Conservation (phyloP, 148 eudicot genomes). For the Amaranthus cruentus region DNA sequence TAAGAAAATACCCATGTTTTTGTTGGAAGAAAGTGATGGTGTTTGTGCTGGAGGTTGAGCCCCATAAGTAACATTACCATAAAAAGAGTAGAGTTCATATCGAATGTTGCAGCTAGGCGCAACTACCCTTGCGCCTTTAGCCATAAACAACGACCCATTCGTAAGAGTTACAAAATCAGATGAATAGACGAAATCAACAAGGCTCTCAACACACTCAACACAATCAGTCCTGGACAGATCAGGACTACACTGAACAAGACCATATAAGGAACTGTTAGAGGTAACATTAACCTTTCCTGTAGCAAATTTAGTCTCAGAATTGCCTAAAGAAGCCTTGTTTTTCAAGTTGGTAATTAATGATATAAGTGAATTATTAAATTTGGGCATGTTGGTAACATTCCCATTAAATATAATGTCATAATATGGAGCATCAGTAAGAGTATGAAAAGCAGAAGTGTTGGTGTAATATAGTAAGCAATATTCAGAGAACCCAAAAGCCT, state of each 20-base stretch:
- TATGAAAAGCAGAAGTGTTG: neutral
- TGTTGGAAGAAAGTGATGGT: neutral
- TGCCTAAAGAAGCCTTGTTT: constrained; percentile 14
- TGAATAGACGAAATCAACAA: neutral
- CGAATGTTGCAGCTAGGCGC: constrained; percentile 22
- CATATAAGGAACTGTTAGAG: constrained; percentile 5
- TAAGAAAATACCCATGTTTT: neutral
- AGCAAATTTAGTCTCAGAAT: constrained; percentile 24
- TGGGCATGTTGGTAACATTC: neutral
- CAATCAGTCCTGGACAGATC: constrained; percentile 20
- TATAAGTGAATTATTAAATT: constrained; percentile 8
- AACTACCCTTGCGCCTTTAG: constrained; percentile 18
- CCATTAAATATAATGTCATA: neutral
- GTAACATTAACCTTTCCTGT: constrained; percentile 15
- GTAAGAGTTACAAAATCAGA: neutral
- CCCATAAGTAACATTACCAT: constrained; percentile 15
- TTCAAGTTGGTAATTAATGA: neutral
- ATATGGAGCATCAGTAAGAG: neutral
- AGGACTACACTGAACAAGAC: constrained; percentile 27
- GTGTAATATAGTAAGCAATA: constrained; percentile 20
- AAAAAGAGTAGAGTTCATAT: constrained; percentile 26
- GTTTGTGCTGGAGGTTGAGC: constrained; percentile 3
- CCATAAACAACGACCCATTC: neutral
- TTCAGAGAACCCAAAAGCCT: constrained; percentile 23
- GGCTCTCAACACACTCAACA: constrained; percentile 5